These are phyloP conservation scores for Porogramme epimiltina DNA, from an alignment of 1,284 basidiomycete species.

Conservation along the genomic window DNA sequence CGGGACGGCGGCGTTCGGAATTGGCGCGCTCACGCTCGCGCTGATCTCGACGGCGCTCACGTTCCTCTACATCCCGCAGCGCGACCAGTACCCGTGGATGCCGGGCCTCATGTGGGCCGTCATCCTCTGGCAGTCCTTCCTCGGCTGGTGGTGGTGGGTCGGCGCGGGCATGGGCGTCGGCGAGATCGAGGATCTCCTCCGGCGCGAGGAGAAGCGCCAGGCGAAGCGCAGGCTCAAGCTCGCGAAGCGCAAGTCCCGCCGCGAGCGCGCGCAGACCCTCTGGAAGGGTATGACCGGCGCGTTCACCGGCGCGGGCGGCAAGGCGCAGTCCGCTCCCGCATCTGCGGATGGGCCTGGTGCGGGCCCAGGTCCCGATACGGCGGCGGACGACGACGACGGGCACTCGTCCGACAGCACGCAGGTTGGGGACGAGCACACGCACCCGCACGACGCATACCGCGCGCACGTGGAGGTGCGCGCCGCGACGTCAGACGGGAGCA, in stretches of 20 bases:
- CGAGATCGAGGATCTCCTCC: conserved; percentile 62
- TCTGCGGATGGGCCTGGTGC: too few species aligned
- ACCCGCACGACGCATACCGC: background rate
- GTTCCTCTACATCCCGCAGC: conserved; percentile 80
- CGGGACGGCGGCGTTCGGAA: conserved; percentile 93
- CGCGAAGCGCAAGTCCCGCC: conserved; percentile 41
- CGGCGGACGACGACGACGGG: conserved; percentile 4
- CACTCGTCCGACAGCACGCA: conserved; percentile 12
- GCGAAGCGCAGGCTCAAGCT: conserved; percentile 43
- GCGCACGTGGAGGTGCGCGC: background rate
- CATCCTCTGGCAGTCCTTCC: conserved; percentile 89
- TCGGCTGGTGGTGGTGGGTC: conserved; percentile 99
- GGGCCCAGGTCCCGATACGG: too few species aligned
- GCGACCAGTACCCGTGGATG: conserved; percentile 86
- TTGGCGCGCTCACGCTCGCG: conserved; percentile 78
- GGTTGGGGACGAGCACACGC: conserved; percentile 2
- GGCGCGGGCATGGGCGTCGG: conserved; percentile 80
- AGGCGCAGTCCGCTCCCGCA: background rate
- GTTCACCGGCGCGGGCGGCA: conserved; percentile 7
- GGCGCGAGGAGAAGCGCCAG: conserved; percentile 59
- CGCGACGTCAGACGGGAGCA: background rate
- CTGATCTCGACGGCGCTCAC: conserved; percentile 82
- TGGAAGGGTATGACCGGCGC: conserved; percentile 54
- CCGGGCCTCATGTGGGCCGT: conserved; percentile 85
- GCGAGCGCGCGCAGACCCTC: conserved; percentile 50